Base-by-base conservation (phyloP, 225 moss, liverwort and hornwort genomes). In the Rhytidiadelphus loreus region DNA sequence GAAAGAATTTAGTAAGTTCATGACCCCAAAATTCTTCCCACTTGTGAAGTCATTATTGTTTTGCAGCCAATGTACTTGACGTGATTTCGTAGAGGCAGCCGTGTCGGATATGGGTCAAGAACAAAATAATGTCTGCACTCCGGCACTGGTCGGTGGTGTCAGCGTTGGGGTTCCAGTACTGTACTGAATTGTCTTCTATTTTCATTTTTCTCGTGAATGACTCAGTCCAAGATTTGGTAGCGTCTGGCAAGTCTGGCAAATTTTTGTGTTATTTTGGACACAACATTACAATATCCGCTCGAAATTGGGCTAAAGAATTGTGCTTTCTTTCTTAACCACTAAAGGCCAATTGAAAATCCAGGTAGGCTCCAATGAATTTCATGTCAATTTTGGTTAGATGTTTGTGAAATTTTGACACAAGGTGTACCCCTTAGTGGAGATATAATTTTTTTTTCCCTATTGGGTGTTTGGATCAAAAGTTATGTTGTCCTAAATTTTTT, bases 401-500 rank as follows among this genome's bases (percentile, higher is more conserved):
- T 62, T 62, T 2, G 30, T 4, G 0, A 62, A 30, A 30, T 62
- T 62, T 62, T 62, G 15, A 62, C 2, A 29, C 62, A 62, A 62
- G 7, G 30, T 62, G 62, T 28, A 13, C 28, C 61, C 7, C 29
- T 29, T 1, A 14, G 29, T 14, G 29, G 14, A 14, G 14, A 61
- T 60, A 29, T 61, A 60, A 13, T 61, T 14, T 29, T 57, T 61
- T 29, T 61, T 61, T 48, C 28, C 28, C 61, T 7, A 29, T 61
- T 3, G 1, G 14, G 4, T 61, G 7, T 4, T 3, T 0, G 0
- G 1, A 61, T 14, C 61, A 61, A 61, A 61, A 61, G 61, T 61
- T 61, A 61, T 61, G 29, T 61, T 61, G 29, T 12, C 12, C 7
- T 29, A 14, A 29, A 61, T 3, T 61, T 26, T 61, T n/a, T 61